Evolutionary conservation across 2,329 filamentous ascomycete species (phyloP), one percentile per base, ranked within the genome.

Genomic region (Talaromyces sp.): DNA sequence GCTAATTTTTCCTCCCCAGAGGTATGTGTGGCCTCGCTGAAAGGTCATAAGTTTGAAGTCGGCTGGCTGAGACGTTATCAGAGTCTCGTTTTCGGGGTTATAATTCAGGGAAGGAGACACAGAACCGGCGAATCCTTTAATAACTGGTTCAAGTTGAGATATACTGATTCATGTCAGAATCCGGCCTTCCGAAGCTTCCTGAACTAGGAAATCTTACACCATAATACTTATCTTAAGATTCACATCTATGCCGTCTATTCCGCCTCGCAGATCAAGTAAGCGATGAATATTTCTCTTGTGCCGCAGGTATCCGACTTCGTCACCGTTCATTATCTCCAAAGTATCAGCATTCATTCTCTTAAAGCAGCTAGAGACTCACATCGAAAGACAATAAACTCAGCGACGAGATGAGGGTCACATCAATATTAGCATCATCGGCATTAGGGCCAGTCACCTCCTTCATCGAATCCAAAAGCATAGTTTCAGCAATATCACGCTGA

Each of bases 401-500:
- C 17, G 58, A 43, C 33, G 64, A 54, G 22, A 59, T 27, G 5
- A 66, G 35, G 1, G 37, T 52, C 43, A 43, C 41, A 39, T 62
- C 59, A 37, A 7, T 13, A 10, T 3, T 35, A 1, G 7, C 25
- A 17, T 17, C 33, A 19, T 64, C 62, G 17, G 56, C 35, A 37
- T 64, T 63, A 10, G 50, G 60, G 19, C 31, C 22, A n/a, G 66
- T 61, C 25, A 39, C 19, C 43, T 68, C 60, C 5, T 50, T 39
- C 7, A 69, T 25, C 9, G 61, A 54, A 19, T 66, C 59, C 9
- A 50, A 25, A 13, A 70, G 31, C 41, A 70, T 58, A 6, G 37
- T 54, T 11, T 67, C 65, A 22, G 68, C 67, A 17, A 69, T 70
- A 3, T n/a, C 45, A 31, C 66, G 43, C 57, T 70, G 69, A 17